Conservation (phyloP, 2,329 filamentous ascomycete species). For the Xenoacremonium recifei region DNA sequence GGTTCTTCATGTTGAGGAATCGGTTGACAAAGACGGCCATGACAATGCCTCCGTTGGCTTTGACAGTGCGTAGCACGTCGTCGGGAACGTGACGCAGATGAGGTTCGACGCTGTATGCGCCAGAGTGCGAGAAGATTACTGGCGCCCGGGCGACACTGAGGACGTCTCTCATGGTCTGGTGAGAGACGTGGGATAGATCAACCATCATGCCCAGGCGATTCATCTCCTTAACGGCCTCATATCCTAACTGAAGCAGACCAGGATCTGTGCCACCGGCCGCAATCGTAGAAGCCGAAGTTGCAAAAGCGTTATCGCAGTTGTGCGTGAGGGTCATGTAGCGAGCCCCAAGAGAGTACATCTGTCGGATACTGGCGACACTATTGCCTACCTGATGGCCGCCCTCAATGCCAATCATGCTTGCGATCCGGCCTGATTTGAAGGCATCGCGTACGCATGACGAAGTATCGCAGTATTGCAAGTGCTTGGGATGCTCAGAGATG, state of each 20-base stretch:
- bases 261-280: slow-evolving; percentile 19
- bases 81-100: slow-evolving; percentile 41
- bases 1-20: slow-evolving; percentile 29
- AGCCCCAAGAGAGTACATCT: slow-evolving; percentile 34
- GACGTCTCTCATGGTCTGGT: slow-evolving; percentile 30
- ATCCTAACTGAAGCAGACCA: slow-evolving; percentile 26
- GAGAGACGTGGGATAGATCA: slow-evolving; percentile 30
- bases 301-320: slow-evolving; percentile 33
- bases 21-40: slow-evolving; percentile 40
- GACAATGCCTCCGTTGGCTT: slow-evolving; percentile 36
- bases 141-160: slow-evolving; percentile 25
- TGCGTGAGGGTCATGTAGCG: slow-evolving; percentile 37
- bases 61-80: slow-evolving; percentile 34
- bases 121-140: slow-evolving; percentile 33
- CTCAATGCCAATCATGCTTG: slow-evolving; percentile 38
- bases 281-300: slow-evolving; percentile 29
- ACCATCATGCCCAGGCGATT: slow-evolving; percentile 36
- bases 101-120: slow-evolving; percentile 21
- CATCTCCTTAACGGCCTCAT: slow-evolving; percentile 31
- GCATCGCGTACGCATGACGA: slow-evolving; percentile 25
- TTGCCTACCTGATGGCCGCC: slow-evolving; percentile 35
- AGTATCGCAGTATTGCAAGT: slow-evolving; percentile 25
- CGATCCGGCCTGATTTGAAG: slow-evolving; percentile 31
- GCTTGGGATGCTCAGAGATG: slow-evolving; percentile 22
- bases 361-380: slow-evolving; percentile 32